Conservation (phyloP, 2,329 filamentous ascomycete genomes). For the Alternaria alternata region DNA sequence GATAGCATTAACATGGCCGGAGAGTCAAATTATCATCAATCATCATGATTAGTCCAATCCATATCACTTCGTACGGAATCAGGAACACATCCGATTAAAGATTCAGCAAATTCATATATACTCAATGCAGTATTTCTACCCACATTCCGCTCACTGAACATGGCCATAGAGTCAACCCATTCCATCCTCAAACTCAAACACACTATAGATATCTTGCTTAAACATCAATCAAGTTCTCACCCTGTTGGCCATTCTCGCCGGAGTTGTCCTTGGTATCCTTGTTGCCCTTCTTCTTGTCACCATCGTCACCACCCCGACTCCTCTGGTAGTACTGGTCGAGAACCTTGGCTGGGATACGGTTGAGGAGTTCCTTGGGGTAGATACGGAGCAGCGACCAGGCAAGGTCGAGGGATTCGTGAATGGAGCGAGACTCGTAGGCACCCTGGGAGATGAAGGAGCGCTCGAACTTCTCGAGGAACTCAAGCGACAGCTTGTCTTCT, state of each 20-base stretch:
- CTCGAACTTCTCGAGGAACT: conserved; percentile 99
- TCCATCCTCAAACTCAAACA: conserved; percentile 11
- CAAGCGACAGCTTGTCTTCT: conserved; percentile 96
- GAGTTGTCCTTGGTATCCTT: conserved; percentile 56
- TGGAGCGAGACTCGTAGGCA: conserved; percentile 88
- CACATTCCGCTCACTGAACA: conserved; percentile 23
- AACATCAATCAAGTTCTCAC: conserved; percentile 52
- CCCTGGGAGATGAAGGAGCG: conserved; percentile 92
- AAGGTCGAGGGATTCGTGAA: conserved; percentile 92
- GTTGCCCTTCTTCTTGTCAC: conserved; percentile 49
- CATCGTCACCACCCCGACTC: conserved; percentile 46
- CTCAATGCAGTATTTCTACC: conserved; percentile 27
- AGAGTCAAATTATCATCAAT: not conserved
- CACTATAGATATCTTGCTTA: conserved; percentile 22
- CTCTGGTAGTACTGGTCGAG: conserved; percentile 62
- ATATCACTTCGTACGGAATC: not conserved
- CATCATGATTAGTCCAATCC: not conserved
- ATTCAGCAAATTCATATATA: conserved; percentile 29
- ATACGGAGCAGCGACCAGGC: conserved; percentile 97
- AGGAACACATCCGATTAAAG: not conserved
- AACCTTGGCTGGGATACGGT: conserved; percentile 71
- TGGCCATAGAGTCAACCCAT: conserved; percentile 6
- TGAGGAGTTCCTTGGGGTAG: conserved; percentile 97
- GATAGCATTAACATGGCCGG: not conserved
- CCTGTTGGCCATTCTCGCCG: conserved; percentile 40